These are phyloP conservation scores for Scheffersomyces stipitis DNA, from an alignment of 805 yeast genomes.

Conservation along the genomic window DNA sequence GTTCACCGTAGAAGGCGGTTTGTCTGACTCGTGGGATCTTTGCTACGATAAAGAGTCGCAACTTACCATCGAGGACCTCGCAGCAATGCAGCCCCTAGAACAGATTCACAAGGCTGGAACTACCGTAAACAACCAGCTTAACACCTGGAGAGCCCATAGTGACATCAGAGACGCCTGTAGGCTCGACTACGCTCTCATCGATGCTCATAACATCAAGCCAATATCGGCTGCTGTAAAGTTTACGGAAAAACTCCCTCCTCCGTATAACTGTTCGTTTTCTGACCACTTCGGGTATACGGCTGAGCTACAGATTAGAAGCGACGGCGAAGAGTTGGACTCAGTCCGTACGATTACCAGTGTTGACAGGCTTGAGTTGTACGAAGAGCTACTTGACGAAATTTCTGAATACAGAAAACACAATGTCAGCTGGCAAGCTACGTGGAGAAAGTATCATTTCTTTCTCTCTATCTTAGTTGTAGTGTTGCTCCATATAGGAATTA, in stretches of 20 bases:
- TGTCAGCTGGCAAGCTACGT: slow-evolving; percentile 57
- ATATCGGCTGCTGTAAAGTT: slow-evolving; percentile 69
- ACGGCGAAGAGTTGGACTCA: slow-evolving; percentile 5
- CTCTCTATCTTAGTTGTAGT: slow-evolving; percentile 45
- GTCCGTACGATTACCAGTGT: slow-evolving; percentile 7
- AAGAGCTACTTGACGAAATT: slow-evolving; percentile 26
- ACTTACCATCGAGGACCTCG: slow-evolving; percentile 19
- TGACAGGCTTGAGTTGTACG: slow-evolving; percentile 36
- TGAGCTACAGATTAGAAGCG: slow-evolving; percentile 20
- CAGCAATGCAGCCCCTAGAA: slow-evolving; percentile 30
- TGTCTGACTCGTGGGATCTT: slow-evolving; percentile 82
- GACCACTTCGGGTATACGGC: slow-evolving; percentile 85
- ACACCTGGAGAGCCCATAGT: slow-evolving; percentile 76
- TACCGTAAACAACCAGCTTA: slow-evolving; percentile 85
- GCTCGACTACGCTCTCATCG: slow-evolving; percentile 85
- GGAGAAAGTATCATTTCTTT: slow-evolving; percentile 68
- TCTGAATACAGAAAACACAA: slow-evolving; percentile 48
- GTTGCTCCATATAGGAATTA: slow-evolving; percentile 53
- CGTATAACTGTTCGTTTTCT: slow-evolving; percentile 63
- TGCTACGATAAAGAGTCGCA: slow-evolving; percentile 48
- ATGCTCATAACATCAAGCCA: slow-evolving; percentile 51
- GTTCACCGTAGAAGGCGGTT: slow-evolving; percentile 64
- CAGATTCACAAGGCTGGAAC: slow-evolving; percentile 77
- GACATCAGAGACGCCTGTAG: slow-evolving; percentile 74
- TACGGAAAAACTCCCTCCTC: slow-evolving; percentile 61